Evolutionary conservation across 371 early-diverging fungal species (phyloP).

Genomic region (Umbelopsis sp.): DNA sequence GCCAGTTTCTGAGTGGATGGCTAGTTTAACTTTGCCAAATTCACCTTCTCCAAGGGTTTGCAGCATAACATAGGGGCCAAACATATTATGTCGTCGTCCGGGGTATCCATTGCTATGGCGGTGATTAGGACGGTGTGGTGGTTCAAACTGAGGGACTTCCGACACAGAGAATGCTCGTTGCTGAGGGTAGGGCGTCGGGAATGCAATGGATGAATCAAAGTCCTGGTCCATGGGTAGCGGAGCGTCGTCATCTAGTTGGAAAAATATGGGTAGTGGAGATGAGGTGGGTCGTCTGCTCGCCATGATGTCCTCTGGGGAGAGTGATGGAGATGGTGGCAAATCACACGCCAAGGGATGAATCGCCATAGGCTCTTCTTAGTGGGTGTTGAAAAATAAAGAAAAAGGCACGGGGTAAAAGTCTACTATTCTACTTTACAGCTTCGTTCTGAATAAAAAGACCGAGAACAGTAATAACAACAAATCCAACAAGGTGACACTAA

Average conservation of each 20-base stretch:
- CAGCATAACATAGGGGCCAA: conserved; percentile 90
- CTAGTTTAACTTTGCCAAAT: conserved; percentile 98
- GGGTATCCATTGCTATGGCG: neutral
- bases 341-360: conserved; percentile 18
- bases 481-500: conserved; percentile 17
- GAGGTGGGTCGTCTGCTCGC: conserved; percentile 11
- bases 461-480: conserved; percentile 17
- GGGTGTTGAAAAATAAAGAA: neutral
- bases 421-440: neutral
- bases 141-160: conserved; percentile 3
- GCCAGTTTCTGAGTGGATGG: conserved; percentile 85
- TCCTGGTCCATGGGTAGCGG: conserved; percentile 11
- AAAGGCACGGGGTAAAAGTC: conserved; percentile 10
- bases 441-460: neutral
- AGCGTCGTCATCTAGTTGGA: conserved; percentile 17
- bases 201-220: neutral
- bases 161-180: conserved; percentile 14
- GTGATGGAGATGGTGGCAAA: conserved; percentile 18
- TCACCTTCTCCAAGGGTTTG: conserved; percentile 98
- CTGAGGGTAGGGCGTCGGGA: conserved; percentile 6
- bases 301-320: conserved; percentile 10
- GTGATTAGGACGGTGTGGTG: neutral
- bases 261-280: conserved; percentile 12
- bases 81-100: conserved; percentile 45
- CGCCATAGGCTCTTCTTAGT: conserved; percentile 8